These are phyloP conservation scores for Backusella tarrabulga DNA, from an alignment of 192 early-diverging fungal genomes.

Conservation along the genomic window DNA sequence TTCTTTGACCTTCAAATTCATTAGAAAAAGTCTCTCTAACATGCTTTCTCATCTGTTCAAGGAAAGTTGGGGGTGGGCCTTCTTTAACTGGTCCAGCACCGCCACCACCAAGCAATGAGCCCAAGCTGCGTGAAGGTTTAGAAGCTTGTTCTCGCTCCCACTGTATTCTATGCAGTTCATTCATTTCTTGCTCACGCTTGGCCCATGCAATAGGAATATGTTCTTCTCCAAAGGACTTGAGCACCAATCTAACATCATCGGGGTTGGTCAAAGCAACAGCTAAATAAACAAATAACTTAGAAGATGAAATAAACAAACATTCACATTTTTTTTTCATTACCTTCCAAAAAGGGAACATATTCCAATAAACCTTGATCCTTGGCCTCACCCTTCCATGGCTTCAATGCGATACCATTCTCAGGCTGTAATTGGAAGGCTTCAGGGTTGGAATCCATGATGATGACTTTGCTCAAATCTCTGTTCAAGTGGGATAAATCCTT, in stretches of 20 bases:
- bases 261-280: constrained; percentile 69
- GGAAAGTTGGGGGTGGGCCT: constrained; percentile 61
- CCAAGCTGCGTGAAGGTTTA: constrained; percentile 57
- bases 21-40: constrained; percentile 65
- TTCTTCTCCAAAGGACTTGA: constrained; percentile 63
- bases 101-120: constrained; percentile 37
- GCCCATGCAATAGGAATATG: constrained; percentile 71
- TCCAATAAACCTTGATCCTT: constrained; percentile 80
- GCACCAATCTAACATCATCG: constrained; percentile 72
- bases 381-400: constrained; percentile 84
- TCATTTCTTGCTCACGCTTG: constrained; percentile 66
- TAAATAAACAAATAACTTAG: constrained; percentile 13
- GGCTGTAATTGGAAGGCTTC: constrained; percentile 86
- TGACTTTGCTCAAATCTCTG: constrained; percentile 90
- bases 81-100: constrained; percentile 43
- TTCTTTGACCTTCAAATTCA: constrained; percentile 66
- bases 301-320: neutral
- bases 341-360: constrained; percentile 90
- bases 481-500: constrained; percentile 92
- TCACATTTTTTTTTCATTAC: constrained; percentile 43
- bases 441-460: constrained; percentile 90
- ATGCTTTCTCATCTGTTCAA: constrained; percentile 63
- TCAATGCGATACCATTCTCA: constrained; percentile 83
- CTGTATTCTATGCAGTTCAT: constrained; percentile 56
- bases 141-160: constrained; percentile 64